Percentiles rank a stretch among this genome's conserved stretches.
These are phyloP conservation scores for Pythium dissotocum DNA, from an alignment of 352 stramenopile species.

Conservation along the genomic window DNA sequence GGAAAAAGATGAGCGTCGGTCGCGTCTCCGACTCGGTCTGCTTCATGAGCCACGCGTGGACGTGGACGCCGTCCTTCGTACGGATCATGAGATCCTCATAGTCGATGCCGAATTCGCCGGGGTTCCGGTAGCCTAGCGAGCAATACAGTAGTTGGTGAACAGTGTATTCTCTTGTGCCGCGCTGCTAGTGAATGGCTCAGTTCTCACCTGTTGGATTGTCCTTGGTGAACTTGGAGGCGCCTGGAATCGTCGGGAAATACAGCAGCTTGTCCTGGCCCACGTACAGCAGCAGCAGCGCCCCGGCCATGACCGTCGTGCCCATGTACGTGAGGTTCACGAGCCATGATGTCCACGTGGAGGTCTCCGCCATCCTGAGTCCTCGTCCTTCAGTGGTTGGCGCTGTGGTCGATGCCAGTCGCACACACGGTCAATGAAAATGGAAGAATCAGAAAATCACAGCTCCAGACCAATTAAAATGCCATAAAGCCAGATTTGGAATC, in stretches of 20 bases:
- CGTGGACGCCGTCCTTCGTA: constrained; percentile 75
- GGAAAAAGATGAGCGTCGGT: constrained; percentile 94
- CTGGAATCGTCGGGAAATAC: constrained; percentile 82
- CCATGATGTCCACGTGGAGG: constrained; percentile 50
- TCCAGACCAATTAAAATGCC: neutral
- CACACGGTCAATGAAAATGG: constrained; percentile 2
- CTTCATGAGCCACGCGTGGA: constrained; percentile 94
- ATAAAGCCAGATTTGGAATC: constrained; percentile 13
- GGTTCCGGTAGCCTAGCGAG: constrained; percentile 79
- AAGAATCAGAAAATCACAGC: neutral
- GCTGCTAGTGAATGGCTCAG: neutral
- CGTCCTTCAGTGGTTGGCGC: neutral
- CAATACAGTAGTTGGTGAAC: neutral
- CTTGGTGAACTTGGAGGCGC: constrained; percentile 74
- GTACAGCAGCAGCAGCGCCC: constrained; percentile 73
- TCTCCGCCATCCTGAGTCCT: constrained; percentile 38
- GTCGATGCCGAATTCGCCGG: constrained; percentile 83
- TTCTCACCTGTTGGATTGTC: constrained; percentile 71
- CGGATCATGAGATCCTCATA: constrained; percentile 91
- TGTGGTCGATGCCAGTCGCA: neutral
- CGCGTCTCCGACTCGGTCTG: constrained; percentile 51
- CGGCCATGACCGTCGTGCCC: constrained; percentile 53
- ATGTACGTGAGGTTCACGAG: constrained; percentile 65
- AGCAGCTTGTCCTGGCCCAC: constrained; percentile 82
- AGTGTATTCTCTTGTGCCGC: neutral